Evolutionary conservation across 2,329 filamentous ascomycete genomes (phyloP), one percentile per base, ranked within the genome.

Genomic region (Helminthosporium solani): DNA sequence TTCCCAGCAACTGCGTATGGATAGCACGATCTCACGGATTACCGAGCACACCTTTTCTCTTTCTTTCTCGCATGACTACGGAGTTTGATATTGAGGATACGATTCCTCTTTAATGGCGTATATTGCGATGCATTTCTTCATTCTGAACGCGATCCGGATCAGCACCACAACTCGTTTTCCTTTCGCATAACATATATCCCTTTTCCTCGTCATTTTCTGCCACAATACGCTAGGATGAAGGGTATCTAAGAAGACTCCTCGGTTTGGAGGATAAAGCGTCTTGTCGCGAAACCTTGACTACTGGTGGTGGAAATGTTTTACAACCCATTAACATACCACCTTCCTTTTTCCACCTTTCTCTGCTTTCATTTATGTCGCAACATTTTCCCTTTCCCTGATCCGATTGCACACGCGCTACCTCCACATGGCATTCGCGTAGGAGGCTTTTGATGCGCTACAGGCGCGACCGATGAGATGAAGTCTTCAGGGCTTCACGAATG

Each of bases 91-190:
- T 60, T 60, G 63, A 63, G 61, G 57, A 53, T 62, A 68, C 56
- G 66, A 70, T 58, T 54, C 44, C 47, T 63, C 56, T 56, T 61
- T 64, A 65, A 69, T 65, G 67, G 67, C 63, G 65, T 61, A 68
- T 56, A 54, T 54, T 58, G 58, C 60, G 53, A 66, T 61, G 58
- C 59, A 56, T 58, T 49, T 58, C 48, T 48, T 34, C 57, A 46
- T 55, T 43, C 47, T 41, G 53, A 53, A 68, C 55, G 58, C 53
- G 61, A 61, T 54, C 60, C 52, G 57, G 57, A 67, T 47, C 55
- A 57, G 47, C 53, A 64, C 60, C 56, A 66, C 57, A 44, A n/a
- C 61, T 63, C 44, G 52, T 41, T 46, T 52, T 49, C 50, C 53
- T 60, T 61, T 60, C 50, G 44, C 50, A 55, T 53, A 47, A 46